Conservation (phyloP, 306 rosid species). For the Cucurbita maxima region DNA sequence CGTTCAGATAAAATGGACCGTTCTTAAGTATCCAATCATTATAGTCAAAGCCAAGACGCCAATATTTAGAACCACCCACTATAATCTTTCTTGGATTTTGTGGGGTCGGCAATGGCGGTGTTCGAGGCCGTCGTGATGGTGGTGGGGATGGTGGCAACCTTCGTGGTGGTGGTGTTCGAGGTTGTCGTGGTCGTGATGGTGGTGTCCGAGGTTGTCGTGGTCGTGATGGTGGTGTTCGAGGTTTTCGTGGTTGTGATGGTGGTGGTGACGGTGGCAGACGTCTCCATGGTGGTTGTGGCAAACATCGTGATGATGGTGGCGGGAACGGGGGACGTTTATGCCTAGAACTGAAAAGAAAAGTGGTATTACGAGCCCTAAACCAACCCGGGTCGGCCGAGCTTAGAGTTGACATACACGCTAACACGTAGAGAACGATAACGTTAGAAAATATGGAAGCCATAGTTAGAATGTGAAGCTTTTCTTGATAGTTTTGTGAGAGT, state of each 20-base stretch:
- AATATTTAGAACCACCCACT: constrained; percentile 42
- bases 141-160: not conserved
- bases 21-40: constrained; percentile 34
- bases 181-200: not conserved
- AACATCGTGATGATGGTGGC: not conserved
- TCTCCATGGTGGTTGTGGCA: not conserved
- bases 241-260: not conserved
- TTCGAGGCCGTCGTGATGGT: not conserved
- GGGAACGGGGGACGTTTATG: not conserved
- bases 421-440: not conserved
- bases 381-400: not conserved
- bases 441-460: not conserved
- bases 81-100: constrained; percentile 11
- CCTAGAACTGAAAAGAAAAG: not conserved
- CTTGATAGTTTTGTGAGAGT: not conserved
- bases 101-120: not conserved
- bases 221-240: not conserved
- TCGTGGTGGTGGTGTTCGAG: not conserved
- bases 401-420: not conserved
- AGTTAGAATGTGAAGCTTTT: not conserved
- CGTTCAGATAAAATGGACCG: constrained; percentile 40
- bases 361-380: not conserved
- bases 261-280: not conserved
- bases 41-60: constrained; percentile 47
- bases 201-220: not conserved